Evolutionary conservation across 768 basidiomycete species (phyloP), one percentile per base, ranked within the genome.

Genomic region (Lactarius indigo): DNA sequence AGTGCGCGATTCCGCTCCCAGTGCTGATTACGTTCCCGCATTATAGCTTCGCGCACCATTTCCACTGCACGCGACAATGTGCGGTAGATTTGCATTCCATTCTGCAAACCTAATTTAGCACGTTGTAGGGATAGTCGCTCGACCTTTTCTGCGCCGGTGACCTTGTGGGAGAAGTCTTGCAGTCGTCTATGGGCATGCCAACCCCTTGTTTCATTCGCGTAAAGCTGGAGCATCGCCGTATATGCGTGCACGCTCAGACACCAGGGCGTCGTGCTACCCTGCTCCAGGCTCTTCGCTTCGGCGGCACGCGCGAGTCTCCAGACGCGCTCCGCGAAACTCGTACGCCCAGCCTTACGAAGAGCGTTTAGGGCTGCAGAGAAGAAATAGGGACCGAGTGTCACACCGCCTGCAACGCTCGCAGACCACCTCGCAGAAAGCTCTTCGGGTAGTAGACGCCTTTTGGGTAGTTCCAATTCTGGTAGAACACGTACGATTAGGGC

Each of bases 141-240:
- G 10, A 39, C 5, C 18, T 2, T 20, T 28, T 42, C n/a, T 20
- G 50, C 6, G 30, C 10, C 35, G 17, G 33, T 35, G 41, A 17
- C 35, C 13, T 15, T 60, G 41, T 31, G 73, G 73, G 44, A 54
- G 68, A 74, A 75, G 74, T 13, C 35, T 13, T 50, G 23, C 13
- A 13, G 23, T 52, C 13, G 23, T 37, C 10, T 39, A 26, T 23
- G 55, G 17, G 35, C 26, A 57, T 54, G 57, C 66, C 75, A 68
- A 17, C 73, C 74, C 54, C 72, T 74, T n/a, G 80, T 81, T 72
- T 84, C 82, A 4, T 73, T 70, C 1, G 78, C 81, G 68, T 89
- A 91, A 37, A 84, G 77, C 57, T 85, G 80, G 64, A 94, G 73
- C 86, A 92, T 90, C 58, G 83, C 76, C 2, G 89, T 92, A 73